Evolutionary conservation across 2,329 filamentous ascomycete genomes (phyloP).

Genomic region (Aspergillus clavatus): DNA sequence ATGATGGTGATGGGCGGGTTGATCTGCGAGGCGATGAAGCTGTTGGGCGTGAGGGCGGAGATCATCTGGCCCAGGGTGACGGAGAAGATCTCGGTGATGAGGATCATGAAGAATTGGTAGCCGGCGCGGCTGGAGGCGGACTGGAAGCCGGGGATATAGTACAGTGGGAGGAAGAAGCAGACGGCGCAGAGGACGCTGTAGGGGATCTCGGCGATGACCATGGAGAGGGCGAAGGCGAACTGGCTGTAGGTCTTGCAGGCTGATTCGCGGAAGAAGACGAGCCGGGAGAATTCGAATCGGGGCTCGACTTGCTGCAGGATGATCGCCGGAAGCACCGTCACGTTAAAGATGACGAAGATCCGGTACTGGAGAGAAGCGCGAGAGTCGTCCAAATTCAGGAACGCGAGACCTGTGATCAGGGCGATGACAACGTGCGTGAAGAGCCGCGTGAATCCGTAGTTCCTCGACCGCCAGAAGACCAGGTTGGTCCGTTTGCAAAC

Average conservation of each 20-base stretch:
- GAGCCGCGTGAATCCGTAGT: constrained; percentile 82
- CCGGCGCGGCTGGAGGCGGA: constrained; percentile 55
- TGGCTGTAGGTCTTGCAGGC: constrained; percentile 82
- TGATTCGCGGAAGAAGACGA: constrained; percentile 81
- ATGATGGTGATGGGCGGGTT: constrained; percentile 67
- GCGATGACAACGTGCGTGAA: constrained; percentile 80
- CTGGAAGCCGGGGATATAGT: constrained; percentile 52
- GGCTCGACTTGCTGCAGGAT: constrained; percentile 80
- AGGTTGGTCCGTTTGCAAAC: constrained; percentile 70
- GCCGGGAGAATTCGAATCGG: constrained; percentile 73
- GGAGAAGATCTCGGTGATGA: constrained; percentile 65
- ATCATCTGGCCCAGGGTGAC: constrained; percentile 63
- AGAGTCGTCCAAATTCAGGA: constrained; percentile 71
- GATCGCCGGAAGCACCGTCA: constrained; percentile 72
- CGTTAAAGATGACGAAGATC: constrained; percentile 86
- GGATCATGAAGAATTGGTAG: constrained; percentile 61
- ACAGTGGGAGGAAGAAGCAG: constrained; percentile 72
- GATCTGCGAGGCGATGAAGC: constrained; percentile 60
- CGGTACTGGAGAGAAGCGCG: constrained; percentile 74
- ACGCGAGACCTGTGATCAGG: constrained; percentile 72
- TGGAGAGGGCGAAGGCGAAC: constrained; percentile 69
- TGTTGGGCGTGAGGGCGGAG: constrained; percentile 62
- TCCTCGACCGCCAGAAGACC: constrained; percentile 78
- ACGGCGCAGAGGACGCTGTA: constrained; percentile 78
- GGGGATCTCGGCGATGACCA: constrained; percentile 79